Conservation (phyloP, 2,329 filamentous ascomycete genomes). For the Colletotrichum theobromicola region DNA sequence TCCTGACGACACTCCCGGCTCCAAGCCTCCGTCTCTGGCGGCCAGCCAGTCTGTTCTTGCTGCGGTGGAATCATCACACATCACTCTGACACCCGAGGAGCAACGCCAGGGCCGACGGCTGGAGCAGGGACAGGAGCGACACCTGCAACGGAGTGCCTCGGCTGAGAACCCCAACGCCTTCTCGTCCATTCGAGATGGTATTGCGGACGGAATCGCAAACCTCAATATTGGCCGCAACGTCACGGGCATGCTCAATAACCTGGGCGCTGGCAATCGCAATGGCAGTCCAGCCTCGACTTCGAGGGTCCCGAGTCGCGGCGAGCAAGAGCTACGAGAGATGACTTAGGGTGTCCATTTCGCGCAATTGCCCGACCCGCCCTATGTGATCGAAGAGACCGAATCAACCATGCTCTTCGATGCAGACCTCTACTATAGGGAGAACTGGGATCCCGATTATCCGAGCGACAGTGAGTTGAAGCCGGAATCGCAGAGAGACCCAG, state of each 20-base stretch:
- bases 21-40: constrained; percentile 42
- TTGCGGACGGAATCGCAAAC: constrained; percentile 54
- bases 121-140: constrained; percentile 26
- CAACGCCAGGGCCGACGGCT: constrained; percentile 1
- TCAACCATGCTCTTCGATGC: background rate
- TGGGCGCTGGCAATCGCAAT: constrained; percentile 30
- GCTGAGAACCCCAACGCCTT: constrained; percentile 51
- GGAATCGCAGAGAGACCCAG: background rate
- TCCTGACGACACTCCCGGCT: constrained; percentile 30
- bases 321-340: constrained; percentile 52
- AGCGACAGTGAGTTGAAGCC: background rate
- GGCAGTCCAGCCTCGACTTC: constrained; percentile 22
- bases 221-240: constrained; percentile 54
- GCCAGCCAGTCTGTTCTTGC: constrained; percentile 60
- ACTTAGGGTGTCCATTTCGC: constrained; percentile 47
- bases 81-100: constrained; percentile 49
- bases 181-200: constrained; percentile 52
- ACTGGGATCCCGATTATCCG: background rate
- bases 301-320: constrained; percentile 28
- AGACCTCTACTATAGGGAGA: background rate
- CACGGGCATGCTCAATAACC: constrained; percentile 45
- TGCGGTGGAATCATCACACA: constrained; percentile 63
- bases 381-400: constrained; percentile 20
- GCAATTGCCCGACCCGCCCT: constrained; percentile 33
- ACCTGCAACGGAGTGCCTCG: constrained; percentile 48